Base-by-base conservation (phyloP, 108 stramenopile species). In the Epithemia pelagica region DNA sequence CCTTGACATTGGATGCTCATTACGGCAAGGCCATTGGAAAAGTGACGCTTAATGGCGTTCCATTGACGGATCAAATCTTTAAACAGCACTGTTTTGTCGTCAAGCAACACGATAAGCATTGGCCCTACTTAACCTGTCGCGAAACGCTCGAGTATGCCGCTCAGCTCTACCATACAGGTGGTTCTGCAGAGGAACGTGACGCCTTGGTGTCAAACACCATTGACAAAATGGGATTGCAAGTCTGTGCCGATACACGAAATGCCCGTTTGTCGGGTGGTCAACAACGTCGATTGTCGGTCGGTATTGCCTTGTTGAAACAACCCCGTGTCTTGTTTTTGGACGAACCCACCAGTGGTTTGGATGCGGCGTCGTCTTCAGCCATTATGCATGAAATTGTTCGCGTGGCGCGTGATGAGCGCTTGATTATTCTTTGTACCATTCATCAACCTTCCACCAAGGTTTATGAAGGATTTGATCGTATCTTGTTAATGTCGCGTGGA, bases 271-370 rank as follows among this genome's bases (percentile, higher is more conserved):
- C 52, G 46, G 74, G 74, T 3, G 74, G 74, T 24, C 74, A 75
- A 37, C 63, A 59, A 33, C 68, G 74, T 20, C 68, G 74, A 30
- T 32, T 75, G 25, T 77, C 75, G 25, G 46, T 86, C 21, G 84
- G 81, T 23, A 62, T 79, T 30, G 95, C 95, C 7, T 74, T 97
- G 28, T 91, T 97, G 69, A 89, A 96, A 65, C 82, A 93, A 67
- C 96, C 95, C 5, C 85, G 88, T 7, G 67, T 94, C 60, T 73
- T 96, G 23, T 85, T 97, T 58, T 78, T 97, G 56, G 96, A 97
- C 68, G 96, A 97, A 65, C 92, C 93, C 2, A 96, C 91, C 21
- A 92, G 89, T 74, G 71, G 63, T 31, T 27, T 72, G 32, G 74
- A 75, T 75, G 62, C 74, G 1, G 74, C 69, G 10, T 69, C 74